Evolutionary conservation across 805 yeast genomes (phyloP).

Genomic region (Wickerhamiella azyma): DNA sequence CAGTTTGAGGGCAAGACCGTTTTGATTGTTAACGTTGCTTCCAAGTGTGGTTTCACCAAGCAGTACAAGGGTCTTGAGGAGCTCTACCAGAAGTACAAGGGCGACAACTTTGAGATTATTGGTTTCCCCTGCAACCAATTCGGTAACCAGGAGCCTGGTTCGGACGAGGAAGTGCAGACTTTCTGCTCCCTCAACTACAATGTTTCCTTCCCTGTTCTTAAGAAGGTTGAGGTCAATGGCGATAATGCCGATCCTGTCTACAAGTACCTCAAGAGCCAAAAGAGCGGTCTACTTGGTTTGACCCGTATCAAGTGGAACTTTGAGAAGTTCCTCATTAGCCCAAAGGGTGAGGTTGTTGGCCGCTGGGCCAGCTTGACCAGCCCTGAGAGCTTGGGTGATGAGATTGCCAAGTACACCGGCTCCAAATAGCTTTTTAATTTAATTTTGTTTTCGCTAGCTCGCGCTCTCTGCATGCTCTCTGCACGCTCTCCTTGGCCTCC

Average conservation of each 20-base stretch:
- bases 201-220: slow-evolving; percentile 78
- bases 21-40: slow-evolving; percentile 74
- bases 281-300: slow-evolving; percentile 51
- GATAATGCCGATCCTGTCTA: slow-evolving; percentile 65
- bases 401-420: slow-evolving; percentile 31
- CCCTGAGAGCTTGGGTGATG: slow-evolving; percentile 46
- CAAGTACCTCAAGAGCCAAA: slow-evolving; percentile 54
- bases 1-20: slow-evolving; percentile 69
- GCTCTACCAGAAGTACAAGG: slow-evolving; percentile 50
- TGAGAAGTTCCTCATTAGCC: slow-evolving; percentile 54
- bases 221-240: slow-evolving; percentile 86
- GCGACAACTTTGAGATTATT: slow-evolving; percentile 48
- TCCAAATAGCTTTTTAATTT: neutral
- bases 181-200: slow-evolving; percentile 77
- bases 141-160: slow-evolving; percentile 64
- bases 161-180: slow-evolving; percentile 51
- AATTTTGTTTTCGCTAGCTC: neutral
- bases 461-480: neutral
- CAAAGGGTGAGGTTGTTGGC: slow-evolving; percentile 41
- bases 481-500: too few relatives aligned
- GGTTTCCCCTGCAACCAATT: slow-evolving; percentile 93
- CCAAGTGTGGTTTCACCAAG: slow-evolving; percentile 67
- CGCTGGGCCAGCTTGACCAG: slow-evolving; percentile 56
- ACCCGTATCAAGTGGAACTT: slow-evolving; percentile 68
- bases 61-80: slow-evolving; percentile 63